Base-by-base conservation (phyloP, 805 yeast species). In the Kockiozyma suomiensis region DNA sequence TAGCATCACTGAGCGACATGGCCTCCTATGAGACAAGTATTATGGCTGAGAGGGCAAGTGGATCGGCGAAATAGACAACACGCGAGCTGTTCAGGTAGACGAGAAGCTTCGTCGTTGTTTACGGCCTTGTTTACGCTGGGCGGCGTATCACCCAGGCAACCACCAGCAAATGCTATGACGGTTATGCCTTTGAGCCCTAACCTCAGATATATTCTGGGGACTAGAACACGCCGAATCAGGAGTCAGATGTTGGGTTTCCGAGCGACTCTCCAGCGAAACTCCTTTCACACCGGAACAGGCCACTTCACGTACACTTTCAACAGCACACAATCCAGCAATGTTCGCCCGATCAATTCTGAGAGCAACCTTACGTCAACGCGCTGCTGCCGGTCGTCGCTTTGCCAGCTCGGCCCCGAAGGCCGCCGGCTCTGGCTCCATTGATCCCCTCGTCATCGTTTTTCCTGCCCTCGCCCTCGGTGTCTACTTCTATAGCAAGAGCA, bases 341-440 rank as follows among this genome's bases (percentile, higher is more conserved):
- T 51, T 51, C 48, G 35, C 43, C 32, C 53, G 52, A n/a, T n/a
- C n/a, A 10, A 10, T 41, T 21, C 41, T 25, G 13, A 32, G 53
- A 33, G 50, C 54, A 7, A 23, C 38, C 26, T 4, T 47, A 17
- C 53, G 52, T 48, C 50, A 32, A 45, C 40, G 47, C 33, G 45
- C 51, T 26, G 50, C 23, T 17, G 45, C 28, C 51, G 47, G 47
- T 23, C 57, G 57, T 13, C 51, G 51, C 19, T 53, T 45, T 46
- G 53, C 58, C 33, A 38, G 48, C 45, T 40, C 48, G 25, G 41
- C 33, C 32, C 17, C 48, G 19, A 30, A 30, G 10, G 15, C 38
- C 41, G 40, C 49, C 17, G 46, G 42, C 37, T 8, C 38, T 19
- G 19, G 42, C 35, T 17, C 38, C 48, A 6, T 53, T 28, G 57